These are phyloP conservation scores for Colletotrichum sp. DNA, from an alignment of 2,329 filamentous ascomycete species.

Conservation along the genomic window DNA sequence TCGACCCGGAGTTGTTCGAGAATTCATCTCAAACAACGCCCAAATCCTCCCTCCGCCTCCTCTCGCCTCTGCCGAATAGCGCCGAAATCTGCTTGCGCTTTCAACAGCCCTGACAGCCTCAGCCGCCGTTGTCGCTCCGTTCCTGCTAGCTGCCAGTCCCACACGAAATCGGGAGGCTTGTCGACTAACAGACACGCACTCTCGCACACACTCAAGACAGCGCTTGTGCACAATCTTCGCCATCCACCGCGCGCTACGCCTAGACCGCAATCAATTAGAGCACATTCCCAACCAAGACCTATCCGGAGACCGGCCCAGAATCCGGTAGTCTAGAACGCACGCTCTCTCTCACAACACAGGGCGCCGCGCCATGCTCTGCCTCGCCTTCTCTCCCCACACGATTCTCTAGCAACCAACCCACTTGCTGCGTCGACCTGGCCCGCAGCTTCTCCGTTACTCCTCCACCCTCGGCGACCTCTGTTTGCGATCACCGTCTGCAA, in stretches of 20 bases:
- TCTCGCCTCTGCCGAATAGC: background rate
- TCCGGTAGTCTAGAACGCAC: slow-evolving; percentile 8
- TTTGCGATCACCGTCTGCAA: background rate
- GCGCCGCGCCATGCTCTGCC: slow-evolving; percentile 13
- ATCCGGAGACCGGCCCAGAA: slow-evolving; percentile 9
- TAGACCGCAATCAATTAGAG: slow-evolving; percentile 13
- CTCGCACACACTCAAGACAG: background rate
- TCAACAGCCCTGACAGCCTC: background rate
- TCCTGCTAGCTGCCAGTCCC: background rate
- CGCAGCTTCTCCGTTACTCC: background rate
- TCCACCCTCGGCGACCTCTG: background rate
- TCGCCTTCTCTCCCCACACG: background rate
- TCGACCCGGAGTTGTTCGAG: slow-evolving; percentile 3
- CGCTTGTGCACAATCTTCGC: background rate
- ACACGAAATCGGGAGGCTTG: background rate
- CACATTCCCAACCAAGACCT: slow-evolving; percentile 1
- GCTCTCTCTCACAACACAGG: background rate
- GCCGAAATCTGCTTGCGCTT: slow-evolving; percentile 10
- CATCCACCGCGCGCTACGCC: background rate
- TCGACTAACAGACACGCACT: background rate
- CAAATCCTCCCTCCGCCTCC: background rate
- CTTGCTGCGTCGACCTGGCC: background rate
- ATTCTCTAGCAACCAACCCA: slow-evolving; percentile 8
- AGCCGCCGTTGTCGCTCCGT: slow-evolving; percentile 6
- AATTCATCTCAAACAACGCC: background rate